Conservation (phyloP, 2,329 filamentous ascomycete species). For the Verticillium albo-atrum region DNA sequence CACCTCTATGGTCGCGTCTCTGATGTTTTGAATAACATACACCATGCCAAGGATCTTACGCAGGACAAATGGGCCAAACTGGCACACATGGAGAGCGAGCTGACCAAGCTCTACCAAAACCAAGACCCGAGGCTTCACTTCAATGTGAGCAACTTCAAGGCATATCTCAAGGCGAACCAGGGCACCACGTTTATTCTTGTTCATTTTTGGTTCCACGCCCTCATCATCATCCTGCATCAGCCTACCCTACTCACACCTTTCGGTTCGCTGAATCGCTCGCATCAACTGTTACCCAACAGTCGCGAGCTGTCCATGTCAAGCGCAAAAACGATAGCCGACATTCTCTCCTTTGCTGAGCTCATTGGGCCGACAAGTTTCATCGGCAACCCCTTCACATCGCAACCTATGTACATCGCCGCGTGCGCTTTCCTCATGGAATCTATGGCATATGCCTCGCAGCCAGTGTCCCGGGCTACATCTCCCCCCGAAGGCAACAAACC, state of each 20-base stretch:
- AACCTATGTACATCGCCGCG: slow-evolving; percentile 87
- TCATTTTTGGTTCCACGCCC: slow-evolving; percentile 84
- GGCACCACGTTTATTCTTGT: slow-evolving; percentile 83
- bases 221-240: slow-evolving; percentile 81
- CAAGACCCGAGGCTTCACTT: slow-evolving; percentile 75
- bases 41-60: slow-evolving; percentile 68
- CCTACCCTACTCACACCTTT: slow-evolving; percentile 79
- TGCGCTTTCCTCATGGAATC: slow-evolving; percentile 87
- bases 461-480: slow-evolving; percentile 56
- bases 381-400: slow-evolving; percentile 83
- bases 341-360: slow-evolving; percentile 78
- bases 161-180: slow-evolving; percentile 75
- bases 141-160: slow-evolving; percentile 80
- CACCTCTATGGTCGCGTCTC: slow-evolving; percentile 82
- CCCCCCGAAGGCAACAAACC: slow-evolving; percentile 32
- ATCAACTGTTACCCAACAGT: slow-evolving; percentile 74
- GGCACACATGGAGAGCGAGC: slow-evolving; percentile 72
- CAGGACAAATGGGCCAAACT: slow-evolving; percentile 68
- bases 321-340: slow-evolving; percentile 88
- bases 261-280: slow-evolving; percentile 49
- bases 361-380: slow-evolving; percentile 83
- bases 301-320: slow-evolving; percentile 81
- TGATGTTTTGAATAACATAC: slow-evolving; percentile 78
- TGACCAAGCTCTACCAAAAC: slow-evolving; percentile 68
- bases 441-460: slow-evolving; percentile 63